Percentiles rank a stretch among this genome's conserved stretches.
phyloP scores from a whole-genome alignment of 345 rosid genomes.

The Abelmoschus esculentus region DNA sequence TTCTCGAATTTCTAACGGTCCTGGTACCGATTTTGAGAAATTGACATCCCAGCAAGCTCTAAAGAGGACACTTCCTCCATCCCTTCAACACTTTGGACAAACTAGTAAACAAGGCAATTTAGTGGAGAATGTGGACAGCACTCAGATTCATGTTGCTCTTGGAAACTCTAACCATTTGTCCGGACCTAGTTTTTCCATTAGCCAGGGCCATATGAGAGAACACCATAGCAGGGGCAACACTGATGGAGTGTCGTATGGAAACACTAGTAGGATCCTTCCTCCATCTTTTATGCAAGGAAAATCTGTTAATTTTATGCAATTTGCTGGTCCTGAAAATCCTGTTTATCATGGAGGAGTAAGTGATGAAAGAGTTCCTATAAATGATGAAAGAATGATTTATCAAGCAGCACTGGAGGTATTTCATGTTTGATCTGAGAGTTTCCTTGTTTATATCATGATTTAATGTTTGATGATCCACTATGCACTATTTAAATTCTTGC shows the following conservation, averaged over 20 bases:
- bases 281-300: constrained; percentile 46
- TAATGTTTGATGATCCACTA: not conserved
- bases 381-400: constrained; percentile 74
- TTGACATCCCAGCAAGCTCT: constrained; percentile 53
- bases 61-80: constrained; percentile 43
- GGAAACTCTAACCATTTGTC: constrained; percentile 27
- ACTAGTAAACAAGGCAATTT: constrained; percentile 23
- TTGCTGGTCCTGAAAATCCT: constrained; percentile 42
- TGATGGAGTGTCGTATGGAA: constrained; percentile 42
- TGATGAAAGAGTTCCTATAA: constrained; percentile 47
- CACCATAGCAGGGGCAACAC: constrained; percentile 22
- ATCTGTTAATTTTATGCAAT: constrained; percentile 30
- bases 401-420: constrained; percentile 86
- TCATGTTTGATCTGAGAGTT: not conserved
- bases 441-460: not conserved
- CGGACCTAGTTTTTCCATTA: constrained; percentile 29
- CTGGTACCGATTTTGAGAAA: constrained; percentile 43
- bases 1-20: constrained; percentile 42
- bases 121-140: constrained; percentile 26
- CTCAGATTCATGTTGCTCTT: constrained; percentile 33
- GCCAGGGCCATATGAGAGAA: constrained; percentile 38
- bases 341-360: constrained; percentile 32
- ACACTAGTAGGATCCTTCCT: constrained; percentile 50
- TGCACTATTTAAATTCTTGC: not conserved
- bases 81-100: constrained; percentile 28